Conservation (phyloP, 2,329 filamentous ascomycete species). For the Paecilomyces sp. region DNA sequence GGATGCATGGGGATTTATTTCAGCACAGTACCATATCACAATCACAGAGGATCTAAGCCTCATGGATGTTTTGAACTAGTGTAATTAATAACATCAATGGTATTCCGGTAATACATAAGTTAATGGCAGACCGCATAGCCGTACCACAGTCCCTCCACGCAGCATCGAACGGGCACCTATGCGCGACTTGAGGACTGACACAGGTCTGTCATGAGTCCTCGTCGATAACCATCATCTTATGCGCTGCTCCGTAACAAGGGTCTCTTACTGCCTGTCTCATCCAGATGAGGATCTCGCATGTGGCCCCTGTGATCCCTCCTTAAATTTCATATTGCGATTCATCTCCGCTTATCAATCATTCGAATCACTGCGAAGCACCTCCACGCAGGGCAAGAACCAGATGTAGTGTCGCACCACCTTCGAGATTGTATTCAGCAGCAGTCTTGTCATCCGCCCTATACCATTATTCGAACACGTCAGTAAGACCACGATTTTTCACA, state of each 20-base stretch:
- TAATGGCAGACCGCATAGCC: background rate
- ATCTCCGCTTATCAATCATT: background rate
- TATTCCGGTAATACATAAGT: background rate
- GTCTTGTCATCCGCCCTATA: slow-evolving; percentile 89
- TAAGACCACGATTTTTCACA: background rate
- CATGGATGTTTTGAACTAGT: background rate
- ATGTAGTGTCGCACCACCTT: slow-evolving; percentile 89
- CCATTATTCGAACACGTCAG: background rate
- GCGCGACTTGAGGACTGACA: background rate
- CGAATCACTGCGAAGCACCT: slow-evolving; percentile 38
- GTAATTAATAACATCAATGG: background rate
- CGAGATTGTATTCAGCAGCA: slow-evolving; percentile 80
- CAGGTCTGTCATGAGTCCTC: background rate
- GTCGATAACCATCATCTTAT: background rate
- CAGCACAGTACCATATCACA: background rate
- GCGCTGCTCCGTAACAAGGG: background rate
- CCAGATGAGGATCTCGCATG: background rate
- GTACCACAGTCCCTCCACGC: background rate
- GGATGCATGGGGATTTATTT: background rate
- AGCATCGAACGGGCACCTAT: background rate
- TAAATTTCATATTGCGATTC: background rate
- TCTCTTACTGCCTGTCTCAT: background rate
- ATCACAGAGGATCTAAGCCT: background rate
- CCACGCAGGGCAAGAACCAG: slow-evolving; percentile 90
- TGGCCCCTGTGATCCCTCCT: background rate